Conservation (phyloP, 2,329 filamentous ascomycete species). For the Helotiales sp. region DNA sequence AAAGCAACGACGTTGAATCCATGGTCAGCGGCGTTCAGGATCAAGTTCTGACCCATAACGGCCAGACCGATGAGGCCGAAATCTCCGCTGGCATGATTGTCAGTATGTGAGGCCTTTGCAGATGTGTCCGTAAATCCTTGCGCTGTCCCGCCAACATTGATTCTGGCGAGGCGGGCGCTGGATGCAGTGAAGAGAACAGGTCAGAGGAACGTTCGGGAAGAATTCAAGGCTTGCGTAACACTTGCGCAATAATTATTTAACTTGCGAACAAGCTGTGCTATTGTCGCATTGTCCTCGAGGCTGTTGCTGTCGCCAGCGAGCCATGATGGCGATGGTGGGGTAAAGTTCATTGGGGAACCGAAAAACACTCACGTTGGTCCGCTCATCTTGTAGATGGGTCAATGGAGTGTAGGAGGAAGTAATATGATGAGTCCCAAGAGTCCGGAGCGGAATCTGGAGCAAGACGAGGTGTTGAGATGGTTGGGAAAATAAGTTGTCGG, state of each 20-base stretch:
- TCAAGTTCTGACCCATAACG: conserved; percentile 89
- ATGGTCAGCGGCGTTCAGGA: conserved; percentile 85
- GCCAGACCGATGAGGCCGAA: conserved; percentile 90
- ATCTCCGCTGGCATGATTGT: conserved; percentile 53
- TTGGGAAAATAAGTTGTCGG: neutral
- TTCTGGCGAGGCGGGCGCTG: conserved; percentile 74
- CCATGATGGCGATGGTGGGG: conserved; percentile 32
- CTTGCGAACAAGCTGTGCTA: conserved; percentile 7
- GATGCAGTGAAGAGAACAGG: conserved; percentile 35
- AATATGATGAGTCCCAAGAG: neutral
- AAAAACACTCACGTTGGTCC: conserved; percentile 59
- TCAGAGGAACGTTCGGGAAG: conserved; percentile 24
- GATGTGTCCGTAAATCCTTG: conserved; percentile 7
- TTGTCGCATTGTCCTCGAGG: neutral
- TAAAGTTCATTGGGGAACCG: conserved; percentile 34
- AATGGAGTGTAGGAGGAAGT: conserved; percentile 2
- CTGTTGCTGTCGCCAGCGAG: conserved; percentile 9
- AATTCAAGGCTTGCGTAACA: too few species aligned
- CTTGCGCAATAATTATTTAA: conserved; percentile 1
- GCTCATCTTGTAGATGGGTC: conserved; percentile 28
- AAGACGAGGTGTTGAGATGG: neutral
- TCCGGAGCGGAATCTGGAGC: conserved; percentile 5
- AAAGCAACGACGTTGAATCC: conserved; percentile 97
- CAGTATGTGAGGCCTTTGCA: conserved; percentile 23
- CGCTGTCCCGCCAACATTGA: conserved; percentile 64